Evolutionary conservation across 2,329 filamentous ascomycete species (phyloP).

Genomic region (Phialocephala subalpina): DNA sequence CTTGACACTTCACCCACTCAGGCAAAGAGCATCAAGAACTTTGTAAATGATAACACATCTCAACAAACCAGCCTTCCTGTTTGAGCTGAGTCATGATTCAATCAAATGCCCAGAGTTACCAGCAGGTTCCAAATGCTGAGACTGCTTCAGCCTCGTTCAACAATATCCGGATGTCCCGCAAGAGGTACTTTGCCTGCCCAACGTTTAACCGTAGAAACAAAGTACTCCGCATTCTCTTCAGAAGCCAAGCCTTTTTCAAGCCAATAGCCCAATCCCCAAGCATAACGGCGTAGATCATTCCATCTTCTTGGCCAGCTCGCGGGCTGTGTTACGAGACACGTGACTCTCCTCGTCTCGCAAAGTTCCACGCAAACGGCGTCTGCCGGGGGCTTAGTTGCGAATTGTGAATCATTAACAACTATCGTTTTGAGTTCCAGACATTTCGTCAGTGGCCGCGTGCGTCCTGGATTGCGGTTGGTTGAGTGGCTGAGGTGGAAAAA

Average conservation of each 20-base stretch:
- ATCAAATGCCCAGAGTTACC: neutral
- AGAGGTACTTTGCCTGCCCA: slow-evolving; percentile 3
- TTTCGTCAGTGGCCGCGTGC: slow-evolving; percentile 18
- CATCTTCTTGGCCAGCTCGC: slow-evolving; percentile 9
- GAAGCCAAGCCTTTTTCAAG: slow-evolving; percentile 17
- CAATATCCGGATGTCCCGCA: slow-evolving; percentile 12
- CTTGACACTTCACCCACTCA: neutral
- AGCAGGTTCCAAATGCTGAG: slow-evolving; percentile 10
- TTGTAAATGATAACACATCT: neutral
- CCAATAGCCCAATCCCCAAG: slow-evolving; percentile 9
- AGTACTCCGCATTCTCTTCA: slow-evolving; percentile 20
- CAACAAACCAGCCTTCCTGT: slow-evolving; percentile 9
- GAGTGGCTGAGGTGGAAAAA: slow-evolving; percentile 22
- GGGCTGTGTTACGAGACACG: slow-evolving; percentile 25
- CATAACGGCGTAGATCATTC: slow-evolving; percentile 16
- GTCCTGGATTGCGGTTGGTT: slow-evolving; percentile 17
- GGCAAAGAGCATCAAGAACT: neutral
- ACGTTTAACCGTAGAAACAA: slow-evolving; percentile 2
- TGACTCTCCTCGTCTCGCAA: neutral
- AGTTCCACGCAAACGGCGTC: neutral
- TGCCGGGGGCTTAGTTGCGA: slow-evolving; percentile 7
- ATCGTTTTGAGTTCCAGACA: slow-evolving; percentile 11
- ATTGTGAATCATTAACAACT: neutral
- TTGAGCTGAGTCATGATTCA: slow-evolving; percentile 13
- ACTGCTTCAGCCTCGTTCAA: slow-evolving; percentile 22